Evolutionary conservation across 495 filamentous ascomycete genomes (phyloP), one percentile per base, ranked within the genome.

Genomic region (Trichoderma erinaceum): DNA sequence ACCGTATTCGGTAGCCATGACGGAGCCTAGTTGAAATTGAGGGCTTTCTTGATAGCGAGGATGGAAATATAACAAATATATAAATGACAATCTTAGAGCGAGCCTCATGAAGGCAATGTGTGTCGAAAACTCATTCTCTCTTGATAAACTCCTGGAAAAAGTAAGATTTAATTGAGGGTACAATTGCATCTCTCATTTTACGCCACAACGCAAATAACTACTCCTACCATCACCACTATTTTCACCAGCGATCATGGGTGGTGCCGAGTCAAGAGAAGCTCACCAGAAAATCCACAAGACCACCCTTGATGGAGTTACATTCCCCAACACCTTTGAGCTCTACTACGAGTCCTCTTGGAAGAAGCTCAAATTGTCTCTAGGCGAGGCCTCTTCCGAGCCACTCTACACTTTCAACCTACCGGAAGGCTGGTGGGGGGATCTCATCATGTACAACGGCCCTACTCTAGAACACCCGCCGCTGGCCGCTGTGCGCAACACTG

Each of bases 361-460:
- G 11, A 61, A 61, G n/a, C 8, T 61, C 56, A 61, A 15, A 3
- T 6, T 61, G 8, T 4, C 10, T 23, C 56, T 61, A 7, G 8
- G 16, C 25, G 1, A 61, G 11, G 25, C 12, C 13, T 1, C n/a
- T 12, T 61, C 56, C 16, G 27, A 27, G 56, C 56, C 56, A 11
- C 25, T 61, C 25, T 61, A 61, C 56, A 18, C 25, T 1, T 32
- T 61, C 25, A 61, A 61, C 56, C 56, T 61, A 15, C 56, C 56
- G 4, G 27, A 32, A 27, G 23, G 56, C 25, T 61, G 56, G 56
- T 61, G 56, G 56, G 56, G 56, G 56, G 25, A 32, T 13, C 56
- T 61, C 56, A 27, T 61, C 56, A 29, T 61, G 56, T 18, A 61
- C 23, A 32, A 32, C 56, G 56, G 56, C 25, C 56, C 56, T 61